Base-by-base conservation (phyloP, 75 land plant genomes). In the Pseudotsuga menziesii region DNA sequence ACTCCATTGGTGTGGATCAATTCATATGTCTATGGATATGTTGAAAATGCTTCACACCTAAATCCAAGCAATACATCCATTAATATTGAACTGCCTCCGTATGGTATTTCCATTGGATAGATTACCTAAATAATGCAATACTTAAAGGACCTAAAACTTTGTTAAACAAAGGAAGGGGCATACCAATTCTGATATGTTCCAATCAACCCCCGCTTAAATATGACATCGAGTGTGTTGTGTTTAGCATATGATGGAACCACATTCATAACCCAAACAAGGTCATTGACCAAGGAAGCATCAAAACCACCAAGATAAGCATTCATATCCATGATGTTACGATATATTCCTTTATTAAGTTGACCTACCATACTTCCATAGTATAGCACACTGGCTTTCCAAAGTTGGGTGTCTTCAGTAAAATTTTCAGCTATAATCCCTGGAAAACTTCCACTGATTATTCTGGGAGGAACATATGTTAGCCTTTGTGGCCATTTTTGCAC, bases 221-320 rank as follows among this genome's bases (percentile, higher is more conserved):
- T 80, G 11, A 88, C 93, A 58, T 95, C 97, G 6, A 94, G 90
- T 0, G 95, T 94, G 76, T 94, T 83, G 57, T 77, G 71, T 41
- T 86, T 76, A 1, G 87, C 86, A 52, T 80, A 79, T 0, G 81
- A 79, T n/a, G 97, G 96, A 60, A 94, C 89, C 56, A 81, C 83
- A 75, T 94, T 94, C 95, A 94, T 92, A 13, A 94, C 97, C 97
- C 95, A 92, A 13, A 92, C 85, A 3, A 89, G 89, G 60, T 89
- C 88, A 27, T 85, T 82, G 22, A 76, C 81, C 13, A 94, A 78
- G 20, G 97, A 93, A 35, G 97, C 97, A 48, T 95, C 91, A 76
- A 92, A 92, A 20, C 97, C 91, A 48, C 97, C 97, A 54, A 94
- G 80, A 35, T 82, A 26, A 4, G 95, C 89, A 78, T 90, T 94